Percentiles rank a stretch among this genome's conserved stretches.
phyloP scores from a whole-genome alignment of 768 basidiomycete genomes.

The Serendipita indica region DNA sequence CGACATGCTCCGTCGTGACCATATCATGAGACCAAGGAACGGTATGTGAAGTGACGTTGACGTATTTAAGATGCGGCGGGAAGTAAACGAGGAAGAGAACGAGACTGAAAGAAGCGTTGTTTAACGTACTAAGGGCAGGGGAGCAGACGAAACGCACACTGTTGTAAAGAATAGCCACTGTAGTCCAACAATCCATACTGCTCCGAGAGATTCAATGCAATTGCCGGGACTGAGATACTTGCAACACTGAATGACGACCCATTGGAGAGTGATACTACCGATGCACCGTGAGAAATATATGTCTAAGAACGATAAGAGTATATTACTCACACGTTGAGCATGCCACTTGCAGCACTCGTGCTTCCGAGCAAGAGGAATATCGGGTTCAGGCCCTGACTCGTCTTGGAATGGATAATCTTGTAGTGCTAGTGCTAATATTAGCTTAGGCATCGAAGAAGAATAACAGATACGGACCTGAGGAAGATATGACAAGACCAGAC shows the following conservation, averaged over 20 bases:
- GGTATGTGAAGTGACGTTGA: slow-evolving; percentile 20
- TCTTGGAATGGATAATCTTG: slow-evolving; percentile 60
- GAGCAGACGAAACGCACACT: slow-evolving; percentile 60
- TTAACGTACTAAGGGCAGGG: neutral
- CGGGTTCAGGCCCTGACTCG: slow-evolving; percentile 83
- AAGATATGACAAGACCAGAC: slow-evolving; percentile 66
- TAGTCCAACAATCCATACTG: slow-evolving; percentile 62
- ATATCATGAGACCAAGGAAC: slow-evolving; percentile 5
- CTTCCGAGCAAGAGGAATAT: slow-evolving; percentile 83
- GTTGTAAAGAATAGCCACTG: slow-evolving; percentile 77
- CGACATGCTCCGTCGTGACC: slow-evolving; percentile 10
- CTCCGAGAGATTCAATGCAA: slow-evolving; percentile 69
- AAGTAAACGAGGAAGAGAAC: slow-evolving; percentile 88
- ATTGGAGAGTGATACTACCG: slow-evolving; percentile 62
- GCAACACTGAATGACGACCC: slow-evolving; percentile 72
- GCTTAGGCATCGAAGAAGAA: slow-evolving; percentile 11
- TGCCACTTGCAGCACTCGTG: slow-evolving; percentile 63
- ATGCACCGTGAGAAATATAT: slow-evolving; percentile 7
- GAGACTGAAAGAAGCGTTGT: slow-evolving; percentile 34
- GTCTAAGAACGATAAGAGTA: neutral
- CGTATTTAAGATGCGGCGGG: slow-evolving; percentile 68
- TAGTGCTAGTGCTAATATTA: slow-evolving; percentile 36
- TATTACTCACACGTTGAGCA: slow-evolving; percentile 62
- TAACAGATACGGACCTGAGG: slow-evolving; percentile 50
- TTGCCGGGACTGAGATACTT: slow-evolving; percentile 41